Percentiles rank a stretch among this genome's conserved stretches.
Evolutionary conservation across 2,329 filamentous ascomycete genomes (phyloP).

Genomic region (Nannizziopsis arthrosporioides): DNA sequence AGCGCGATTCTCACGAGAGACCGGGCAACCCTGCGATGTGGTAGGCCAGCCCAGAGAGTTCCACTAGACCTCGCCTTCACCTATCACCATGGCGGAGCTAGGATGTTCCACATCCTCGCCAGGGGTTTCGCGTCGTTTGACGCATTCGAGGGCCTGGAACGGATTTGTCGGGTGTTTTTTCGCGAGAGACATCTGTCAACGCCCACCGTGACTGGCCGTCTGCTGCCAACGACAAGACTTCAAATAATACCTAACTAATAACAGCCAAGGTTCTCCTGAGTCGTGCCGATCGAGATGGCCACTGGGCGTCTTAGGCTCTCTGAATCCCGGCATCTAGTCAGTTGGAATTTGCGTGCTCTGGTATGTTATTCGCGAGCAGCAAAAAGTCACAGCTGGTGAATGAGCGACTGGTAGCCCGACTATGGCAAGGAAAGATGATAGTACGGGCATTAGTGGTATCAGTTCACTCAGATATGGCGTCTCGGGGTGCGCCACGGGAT

Average conservation of each 20-base stretch:
- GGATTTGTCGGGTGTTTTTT: neutral
- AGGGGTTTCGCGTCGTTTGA: slow-evolving; percentile 8
- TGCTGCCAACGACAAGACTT: too few relatives aligned
- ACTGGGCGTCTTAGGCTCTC: too few relatives aligned
- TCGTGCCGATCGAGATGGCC: too few relatives aligned
- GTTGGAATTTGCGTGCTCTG: neutral
- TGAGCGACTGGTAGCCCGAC: neutral
- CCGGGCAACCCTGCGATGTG: slow-evolving; percentile 10
- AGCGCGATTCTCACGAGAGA: neutral
- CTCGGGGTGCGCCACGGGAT: too few relatives aligned
- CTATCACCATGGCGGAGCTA: slow-evolving; percentile 6
- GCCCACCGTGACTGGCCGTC: too few relatives aligned
- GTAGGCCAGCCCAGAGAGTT: slow-evolving; percentile 10
- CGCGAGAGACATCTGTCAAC: too few relatives aligned
- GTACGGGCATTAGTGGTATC: too few relatives aligned
- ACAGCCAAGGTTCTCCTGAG: too few relatives aligned
- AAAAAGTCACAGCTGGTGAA: too few relatives aligned
- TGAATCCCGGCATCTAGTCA: neutral
- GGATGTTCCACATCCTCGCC: slow-evolving; percentile 7
- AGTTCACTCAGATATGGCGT: too few relatives aligned
- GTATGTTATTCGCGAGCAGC: neutral
- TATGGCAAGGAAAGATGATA: neutral
- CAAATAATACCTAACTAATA: too few relatives aligned
- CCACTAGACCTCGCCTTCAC: slow-evolving; percentile 5
- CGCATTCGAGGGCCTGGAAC: slow-evolving; percentile 10